Evolutionary conservation across 2,329 filamentous ascomycete species (phyloP), one percentile per base, ranked within the genome.

Genomic region (Bipolaris cookei): DNA sequence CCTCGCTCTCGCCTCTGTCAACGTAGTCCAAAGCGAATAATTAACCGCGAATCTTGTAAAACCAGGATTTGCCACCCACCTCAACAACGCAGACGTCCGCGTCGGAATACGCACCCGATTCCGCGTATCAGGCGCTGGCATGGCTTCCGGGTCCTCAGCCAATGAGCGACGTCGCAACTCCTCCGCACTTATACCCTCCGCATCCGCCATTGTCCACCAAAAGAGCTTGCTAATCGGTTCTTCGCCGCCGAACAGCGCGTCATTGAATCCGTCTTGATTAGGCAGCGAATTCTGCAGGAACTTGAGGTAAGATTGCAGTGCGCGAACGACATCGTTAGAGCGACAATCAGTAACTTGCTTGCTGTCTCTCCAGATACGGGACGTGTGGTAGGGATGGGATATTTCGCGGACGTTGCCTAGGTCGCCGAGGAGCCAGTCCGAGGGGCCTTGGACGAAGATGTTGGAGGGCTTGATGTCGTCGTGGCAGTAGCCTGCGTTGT

Each of bases 381-480:
- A 67, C 0, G 58, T 54, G 38, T 72, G 67, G 35, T 68, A 76
- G 4, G 70, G 66, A 49, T 77, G 75, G 2, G 56, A 32, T 0
- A 67, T 6, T 4, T 76, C 56, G 13, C 74, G 67, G 6, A 76
- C 59, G 21, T 75, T 77, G 2, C 76, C 75, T 6, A 77, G 62
- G 46, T 77, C 76, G 30, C 70, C 75, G 1, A 76, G 56, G 6
- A 75, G 50, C 72, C 71, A 77, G 21, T 67, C 51, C 3, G 54
- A 46, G 4, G 58, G 32, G 8, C 63, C 57, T 44, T 59, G 37
- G 6, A 73, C 51, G 30, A 76, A 74, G 32, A 78, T 65, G 39
- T 77, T 77, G 47, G 61, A 59, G 0, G 70, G 68, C 54, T 77
- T 77, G 42, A 77, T 58, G 39, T 78, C 75, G 59, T 78, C 72